Evolutionary conservation across 129 eudicot species (phyloP), one percentile per base, ranked within the genome.

Genomic region (Lactuca sativa): DNA sequence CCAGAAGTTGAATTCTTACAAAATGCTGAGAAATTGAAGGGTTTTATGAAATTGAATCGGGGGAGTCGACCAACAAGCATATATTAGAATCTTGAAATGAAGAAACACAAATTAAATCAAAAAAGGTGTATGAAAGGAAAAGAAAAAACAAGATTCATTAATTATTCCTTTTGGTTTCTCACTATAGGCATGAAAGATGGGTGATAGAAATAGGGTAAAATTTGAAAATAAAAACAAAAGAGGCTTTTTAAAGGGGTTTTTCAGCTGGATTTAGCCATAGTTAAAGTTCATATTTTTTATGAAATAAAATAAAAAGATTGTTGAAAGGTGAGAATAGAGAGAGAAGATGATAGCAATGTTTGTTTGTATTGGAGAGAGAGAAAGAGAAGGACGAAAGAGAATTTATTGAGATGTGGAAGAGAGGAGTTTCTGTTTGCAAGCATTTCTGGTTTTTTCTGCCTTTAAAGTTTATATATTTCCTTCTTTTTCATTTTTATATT

Each of bases 211-310:
- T 55, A 40, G 62, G 30, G 70, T 37, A 72, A 63, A 56, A 16
- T 30, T 40, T 76, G 75, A 57, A 76, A 59, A 30, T 52, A 68
- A 68, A 76, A 76, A 76, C 80, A 76, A 76, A 76, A 69, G 21
- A n/a, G 40, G 64, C 80, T 76, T 76, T 76, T 76, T 68, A 30
- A 51, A 38, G 31, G 41, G 80, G 73, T 40, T 9, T 48, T 17
- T 61, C 18, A 36, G 64, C 37, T 69, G 63, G 63, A 55, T 54
- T 54, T 69, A 69, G 40, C 77, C 54, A 49, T 36, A 63, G 69
- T 36, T 52, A 55, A 55, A 36, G 11, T 33, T 73, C 17, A 51
- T 14, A 14, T 49, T 6, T 67, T 56, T 71, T 9, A 58, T 56
- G 3, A 9, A 11, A 17, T 48, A n/a, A 7, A 9, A 44, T 51